Conservation (phyloP, 176 grass and related monocot genomes). For the Ensete glaucum region DNA sequence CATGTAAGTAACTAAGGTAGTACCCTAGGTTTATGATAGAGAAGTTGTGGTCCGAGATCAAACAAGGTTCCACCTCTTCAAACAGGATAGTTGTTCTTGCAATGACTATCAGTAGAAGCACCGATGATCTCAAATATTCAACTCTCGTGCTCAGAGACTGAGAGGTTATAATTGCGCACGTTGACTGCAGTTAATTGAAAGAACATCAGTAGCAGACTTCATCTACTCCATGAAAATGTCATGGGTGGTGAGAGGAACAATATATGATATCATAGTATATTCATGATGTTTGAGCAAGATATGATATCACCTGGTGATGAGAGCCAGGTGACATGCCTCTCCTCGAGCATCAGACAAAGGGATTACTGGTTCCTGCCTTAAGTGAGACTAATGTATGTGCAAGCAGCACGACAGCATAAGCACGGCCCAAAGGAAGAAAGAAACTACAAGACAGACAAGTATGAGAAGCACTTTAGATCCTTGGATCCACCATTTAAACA, state of each 20-base stretch:
- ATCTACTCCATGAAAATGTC: background rate
- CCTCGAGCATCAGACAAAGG: too few relatives aligned
- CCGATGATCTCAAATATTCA: background rate
- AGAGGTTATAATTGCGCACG: background rate
- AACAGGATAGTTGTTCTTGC: constrained; percentile 1
- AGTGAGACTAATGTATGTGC: background rate
- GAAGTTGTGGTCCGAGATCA: constrained; percentile 3
- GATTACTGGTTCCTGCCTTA: too few relatives aligned
- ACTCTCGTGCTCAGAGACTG: background rate
- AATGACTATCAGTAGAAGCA: constrained; percentile 6
- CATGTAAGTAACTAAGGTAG: constrained; percentile 8
- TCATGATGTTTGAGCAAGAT: background rate
- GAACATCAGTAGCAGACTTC: background rate
- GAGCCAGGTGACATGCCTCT: background rate
- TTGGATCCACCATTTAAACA: too few relatives aligned
- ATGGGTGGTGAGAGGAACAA: background rate
- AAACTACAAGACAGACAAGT: background rate
- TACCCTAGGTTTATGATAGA: constrained; percentile 2
- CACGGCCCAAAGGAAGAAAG: background rate
- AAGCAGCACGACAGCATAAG: background rate
- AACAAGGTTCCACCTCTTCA: constrained; percentile 8
- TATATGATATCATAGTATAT: background rate
- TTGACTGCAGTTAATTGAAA: background rate
- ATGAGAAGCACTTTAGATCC: too few relatives aligned
- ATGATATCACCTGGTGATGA: background rate